phyloP scores from a whole-genome alignment of 345 rosid species.

The Citrus australasica region DNA sequence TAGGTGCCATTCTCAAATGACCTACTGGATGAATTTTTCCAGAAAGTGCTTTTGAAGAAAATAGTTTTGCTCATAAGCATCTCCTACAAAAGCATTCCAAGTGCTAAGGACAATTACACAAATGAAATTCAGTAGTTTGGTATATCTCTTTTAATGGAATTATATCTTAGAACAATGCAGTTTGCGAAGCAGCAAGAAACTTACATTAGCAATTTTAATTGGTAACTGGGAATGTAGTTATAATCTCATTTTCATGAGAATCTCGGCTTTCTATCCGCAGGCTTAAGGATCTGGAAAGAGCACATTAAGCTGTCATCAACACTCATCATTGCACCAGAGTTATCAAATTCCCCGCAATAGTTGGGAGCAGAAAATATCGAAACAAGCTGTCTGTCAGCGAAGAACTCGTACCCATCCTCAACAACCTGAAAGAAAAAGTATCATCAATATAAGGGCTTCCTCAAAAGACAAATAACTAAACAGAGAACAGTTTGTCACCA shows the following conservation, averaged over 20 bases:
- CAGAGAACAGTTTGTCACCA: constrained; percentile 4
- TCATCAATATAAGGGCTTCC: background rate
- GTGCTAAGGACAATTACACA: background rate
- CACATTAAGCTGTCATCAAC: constrained; percentile 93
- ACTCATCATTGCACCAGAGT: constrained; percentile 96
- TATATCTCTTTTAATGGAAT: background rate
- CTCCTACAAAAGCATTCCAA: background rate
- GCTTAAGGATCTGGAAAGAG: constrained; percentile 89
- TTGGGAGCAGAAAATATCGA: constrained; percentile 92
- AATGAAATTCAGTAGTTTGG: background rate
- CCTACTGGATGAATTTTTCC: background rate
- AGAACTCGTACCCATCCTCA: constrained; percentile 93
- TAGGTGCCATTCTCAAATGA: background rate
- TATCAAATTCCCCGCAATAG: constrained; percentile 93
- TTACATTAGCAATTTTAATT: constrained; percentile 21
- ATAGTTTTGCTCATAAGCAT: background rate
- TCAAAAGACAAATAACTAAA: background rate
- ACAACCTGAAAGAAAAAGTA: constrained; percentile 52
- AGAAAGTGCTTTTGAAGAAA: background rate
- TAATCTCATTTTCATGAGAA: constrained; percentile 36
- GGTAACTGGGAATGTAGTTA: constrained; percentile 6
- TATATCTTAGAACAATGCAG: background rate
- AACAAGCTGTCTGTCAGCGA: constrained; percentile 82
- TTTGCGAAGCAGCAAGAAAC: constrained; percentile 4
- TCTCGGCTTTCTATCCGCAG: constrained; percentile 48